These are phyloP conservation scores for Aspergillus steynii DNA, from an alignment of 495 filamentous ascomycete species.

Conservation along the genomic window DNA sequence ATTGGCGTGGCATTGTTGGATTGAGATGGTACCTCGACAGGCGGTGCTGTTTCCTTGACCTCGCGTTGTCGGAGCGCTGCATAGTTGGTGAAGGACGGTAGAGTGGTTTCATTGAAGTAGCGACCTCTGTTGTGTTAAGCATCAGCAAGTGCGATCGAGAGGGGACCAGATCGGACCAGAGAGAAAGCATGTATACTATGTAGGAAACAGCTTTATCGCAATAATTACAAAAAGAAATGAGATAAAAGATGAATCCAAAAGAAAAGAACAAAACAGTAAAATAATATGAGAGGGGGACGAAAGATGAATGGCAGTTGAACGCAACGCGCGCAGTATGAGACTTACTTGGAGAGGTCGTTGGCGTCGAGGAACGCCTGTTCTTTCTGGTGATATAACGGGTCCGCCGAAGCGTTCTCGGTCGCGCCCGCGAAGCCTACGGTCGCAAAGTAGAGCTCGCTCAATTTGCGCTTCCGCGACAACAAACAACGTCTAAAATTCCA, in stretches of 20 bases:
- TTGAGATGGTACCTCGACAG: slow-evolving; percentile 20
- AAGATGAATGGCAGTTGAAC: slow-evolving; percentile 12
- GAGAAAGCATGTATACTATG: slow-evolving; percentile 14
- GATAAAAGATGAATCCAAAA: slow-evolving; percentile 21
- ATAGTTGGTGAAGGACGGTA: slow-evolving; percentile 59
- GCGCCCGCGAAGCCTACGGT: slow-evolving; percentile 50
- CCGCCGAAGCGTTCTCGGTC: slow-evolving; percentile 53
- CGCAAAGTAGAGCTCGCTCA: slow-evolving; percentile 73
- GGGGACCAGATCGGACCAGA: neutral
- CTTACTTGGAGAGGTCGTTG: slow-evolving; percentile 77
- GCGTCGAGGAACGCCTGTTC: slow-evolving; percentile 67
- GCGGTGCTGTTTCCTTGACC: slow-evolving; percentile 28
- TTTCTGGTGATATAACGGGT: slow-evolving; percentile 52
- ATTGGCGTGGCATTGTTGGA: slow-evolving; percentile 19
- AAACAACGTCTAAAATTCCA: slow-evolving; percentile 65
- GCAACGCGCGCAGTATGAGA: slow-evolving; percentile 18
- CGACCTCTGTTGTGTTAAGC: slow-evolving; percentile 57
- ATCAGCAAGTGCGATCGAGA: slow-evolving; percentile 30
- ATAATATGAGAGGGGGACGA: slow-evolving; percentile 23
- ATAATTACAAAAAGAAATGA: slow-evolving; percentile 15
- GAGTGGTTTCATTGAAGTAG: slow-evolving; percentile 67
- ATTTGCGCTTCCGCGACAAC: slow-evolving; percentile 77
- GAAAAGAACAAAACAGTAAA: slow-evolving; percentile 18
- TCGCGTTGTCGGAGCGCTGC: slow-evolving; percentile 32
- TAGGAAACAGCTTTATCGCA: slow-evolving; percentile 10